Conservation (phyloP, 805 yeast species). For the Yarrowia yakushimensis region DNA sequence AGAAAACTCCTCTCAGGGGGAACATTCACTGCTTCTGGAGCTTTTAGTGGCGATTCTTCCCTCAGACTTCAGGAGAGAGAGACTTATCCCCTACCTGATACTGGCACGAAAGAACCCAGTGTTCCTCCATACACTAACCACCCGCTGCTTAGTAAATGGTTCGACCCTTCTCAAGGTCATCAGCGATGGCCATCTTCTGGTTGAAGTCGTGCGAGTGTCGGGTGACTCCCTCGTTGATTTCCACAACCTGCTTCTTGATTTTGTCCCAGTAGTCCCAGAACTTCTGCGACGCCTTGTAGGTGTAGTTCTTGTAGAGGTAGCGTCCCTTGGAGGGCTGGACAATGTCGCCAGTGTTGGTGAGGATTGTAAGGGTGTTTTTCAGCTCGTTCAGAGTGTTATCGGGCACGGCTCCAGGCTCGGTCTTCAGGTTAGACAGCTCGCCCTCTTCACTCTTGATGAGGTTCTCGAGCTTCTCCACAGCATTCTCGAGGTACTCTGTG, state of each 20-base stretch:
- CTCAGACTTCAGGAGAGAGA: no score
- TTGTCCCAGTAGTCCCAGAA: slow-evolving; percentile 42
- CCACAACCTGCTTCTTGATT: slow-evolving; percentile 35
- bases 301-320: slow-evolving; percentile 23
- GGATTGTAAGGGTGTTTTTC: slow-evolving; percentile 29
- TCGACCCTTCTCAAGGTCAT: slow-evolving; percentile 3
- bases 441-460: slow-evolving; percentile 25
- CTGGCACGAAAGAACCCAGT: no score
- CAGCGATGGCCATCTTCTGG: slow-evolving; percentile 4
- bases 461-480: slow-evolving; percentile 30
- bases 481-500: slow-evolving; percentile 33
- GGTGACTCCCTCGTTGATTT: slow-evolving; percentile 38
- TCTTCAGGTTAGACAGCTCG: slow-evolving; percentile 27
- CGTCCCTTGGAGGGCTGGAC: slow-evolving; percentile 30
- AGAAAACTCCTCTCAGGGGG: no score
- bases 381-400: slow-evolving; percentile 28
- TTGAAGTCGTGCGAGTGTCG: slow-evolving; percentile 27
- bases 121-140: no score
- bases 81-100: no score
- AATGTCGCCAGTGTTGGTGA: slow-evolving; percentile 29
- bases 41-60: no score
- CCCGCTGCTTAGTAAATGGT: slow-evolving; percentile 2
- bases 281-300: slow-evolving; percentile 32
- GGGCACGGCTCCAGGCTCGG: slow-evolving; percentile 29
- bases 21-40: no score